Base-by-base conservation (phyloP, 2,329 filamentous ascomycete species). In the Scytalidium lignicola region DNA sequence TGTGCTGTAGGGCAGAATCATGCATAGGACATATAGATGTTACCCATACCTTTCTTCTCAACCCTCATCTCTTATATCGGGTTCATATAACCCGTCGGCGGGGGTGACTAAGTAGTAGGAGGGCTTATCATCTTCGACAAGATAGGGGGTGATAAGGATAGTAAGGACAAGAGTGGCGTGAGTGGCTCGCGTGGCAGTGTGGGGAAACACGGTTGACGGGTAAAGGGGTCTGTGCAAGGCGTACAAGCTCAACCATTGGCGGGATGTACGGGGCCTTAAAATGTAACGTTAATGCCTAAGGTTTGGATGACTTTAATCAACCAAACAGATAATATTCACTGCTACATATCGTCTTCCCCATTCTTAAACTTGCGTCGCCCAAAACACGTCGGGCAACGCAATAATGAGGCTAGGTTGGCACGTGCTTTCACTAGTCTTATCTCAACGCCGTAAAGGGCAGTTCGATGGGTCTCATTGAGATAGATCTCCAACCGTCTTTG, bases 61-160 rank as follows among this genome's bases (percentile, higher is more conserved):
- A 41, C 28, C 0, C 19, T 59, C 13, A 43, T 61, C 8, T 43
- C 46, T 0, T 43, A 47, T 6, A 29, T 62, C 6, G 55, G 60
- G 54, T 50, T 3, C 37, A 51, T 26, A 26, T 26, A 26, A 6
- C 6, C 23, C 23, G 23, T 5, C 23, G 23, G 23, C 23, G 15
- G 5, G 15, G n/a, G 15, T 37, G 32, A 37, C 10, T 37, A 17
- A 15, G 32, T n/a, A 13, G 10, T 4, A 17, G 32, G 10, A 17
- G n/a, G 32, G 10, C 32, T 37, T 17, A 13, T 37, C n/a, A 37
- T 37, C 32, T n/a, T 13, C 32, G 10, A 4, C 32, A 5, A 37
- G 32, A 13, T 37, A 17, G 10, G 32, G 15, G 32, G 15, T 37
- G 32, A 37, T 37, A 37, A 37, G 32, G 15, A 37, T n/a, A n/a